phyloP scores from a whole-genome alignment of 116 monocot genomes.

The Thalassia testudinum region DNA sequence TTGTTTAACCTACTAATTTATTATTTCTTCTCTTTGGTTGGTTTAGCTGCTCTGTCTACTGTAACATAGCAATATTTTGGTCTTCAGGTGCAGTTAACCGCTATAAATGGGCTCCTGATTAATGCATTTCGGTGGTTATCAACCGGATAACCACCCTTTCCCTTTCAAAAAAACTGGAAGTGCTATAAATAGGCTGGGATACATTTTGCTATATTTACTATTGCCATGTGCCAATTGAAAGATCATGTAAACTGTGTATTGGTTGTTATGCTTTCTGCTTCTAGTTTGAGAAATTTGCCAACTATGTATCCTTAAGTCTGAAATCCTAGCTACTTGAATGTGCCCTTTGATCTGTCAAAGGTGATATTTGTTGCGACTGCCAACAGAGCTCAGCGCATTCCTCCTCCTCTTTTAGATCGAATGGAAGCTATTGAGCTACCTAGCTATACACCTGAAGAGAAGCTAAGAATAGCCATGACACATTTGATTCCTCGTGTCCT shows the following conservation, averaged over 20 bases:
- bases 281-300: background rate
- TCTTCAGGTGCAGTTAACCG: no score
- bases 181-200: no score
- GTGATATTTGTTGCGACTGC: constrained; percentile 97
- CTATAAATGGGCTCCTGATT: no score
- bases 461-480: constrained; percentile 74
- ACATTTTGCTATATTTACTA: no score
- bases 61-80: no score
- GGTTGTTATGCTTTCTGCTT: background rate
- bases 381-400: constrained; percentile 82
- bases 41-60: no score
- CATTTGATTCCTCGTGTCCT: constrained; percentile 92
- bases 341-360: constrained; percentile 93
- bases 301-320: constrained; percentile 33
- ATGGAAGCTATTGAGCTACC: constrained; percentile 99
- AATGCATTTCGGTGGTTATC: no score
- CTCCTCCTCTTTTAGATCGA: constrained; percentile 83
- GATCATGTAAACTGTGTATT: background rate
- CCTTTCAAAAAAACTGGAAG: no score
- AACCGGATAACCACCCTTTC: no score
- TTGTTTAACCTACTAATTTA: no score
- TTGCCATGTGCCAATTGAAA: no score
- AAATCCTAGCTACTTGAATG: constrained; percentile 75
- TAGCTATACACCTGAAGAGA: constrained; percentile 95
- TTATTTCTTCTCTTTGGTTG: no score